Base-by-base conservation (phyloP, 192 early-diverging fungal genomes). In the Diversispora epigaea region DNA sequence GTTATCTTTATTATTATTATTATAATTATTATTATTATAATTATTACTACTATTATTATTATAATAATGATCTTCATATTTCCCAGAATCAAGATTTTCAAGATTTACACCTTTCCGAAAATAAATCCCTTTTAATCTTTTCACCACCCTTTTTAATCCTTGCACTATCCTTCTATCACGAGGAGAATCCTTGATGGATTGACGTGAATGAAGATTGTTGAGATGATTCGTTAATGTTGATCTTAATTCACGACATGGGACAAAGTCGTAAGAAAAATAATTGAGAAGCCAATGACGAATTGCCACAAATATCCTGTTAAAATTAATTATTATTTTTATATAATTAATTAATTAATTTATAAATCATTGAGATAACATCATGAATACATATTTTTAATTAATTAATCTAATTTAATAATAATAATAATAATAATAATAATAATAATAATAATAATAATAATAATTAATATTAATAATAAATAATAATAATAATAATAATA, bases 271-370 rank as follows among this genome's bases (percentile, higher is more conserved):
- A 11, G 83, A 76, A 75, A 85, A 89, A 60, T 87, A 89, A 61
- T 87, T 87, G 19, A 83, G 58, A n/a, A 89, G 77, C 88, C 88
- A 89, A 45, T 87, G 86, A 21, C 88, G 82, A 50, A 89, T 70
- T 14, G 82, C 81, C 6, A 89, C 85, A 84, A 89, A 89, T 7
- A 85, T 85, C 67, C 88, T 64, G 41, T 41, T 32, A 32, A 32
- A 32, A 1, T 32, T 32, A 32, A 32, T 32, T 32, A 1, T 0
- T 32, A 32, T 32, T 32, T 32, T 32, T 32, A 32, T 32, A 32
- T 32, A 32, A 32, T 32, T 32, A 32, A 32, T n/a, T 32, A 32
- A 32, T 32, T 32, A n/a, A 32, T 32, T 32, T 32, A 32, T 1
- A 32, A 32, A 32, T 32, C 25, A 32, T 32, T 32, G 25, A 32